A percentile compares a stretch with the other conserved stretches of the same genome.
These are phyloP conservation scores for Fraxinus americana DNA, from an alignment of 257 asterid genomes.

Conservation along the genomic window DNA sequence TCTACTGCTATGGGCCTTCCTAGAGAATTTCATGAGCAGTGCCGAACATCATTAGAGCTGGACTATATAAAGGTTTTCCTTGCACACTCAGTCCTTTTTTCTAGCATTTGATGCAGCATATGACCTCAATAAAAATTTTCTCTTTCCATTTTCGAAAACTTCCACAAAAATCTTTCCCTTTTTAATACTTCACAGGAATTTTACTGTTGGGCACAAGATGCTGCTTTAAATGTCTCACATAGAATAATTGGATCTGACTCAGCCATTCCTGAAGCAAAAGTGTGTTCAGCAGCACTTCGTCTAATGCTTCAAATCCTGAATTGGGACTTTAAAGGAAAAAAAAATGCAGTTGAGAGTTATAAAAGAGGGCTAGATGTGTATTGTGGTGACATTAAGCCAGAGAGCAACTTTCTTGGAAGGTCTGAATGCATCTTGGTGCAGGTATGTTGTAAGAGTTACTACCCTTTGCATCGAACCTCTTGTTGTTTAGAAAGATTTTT, in stretches of 20 bases:
- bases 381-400: conserved; percentile 51
- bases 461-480: not conserved
- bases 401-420: conserved; percentile 46
- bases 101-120: conserved; percentile 22
- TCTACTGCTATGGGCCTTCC: conserved; percentile 94
- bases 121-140: conserved; percentile 17
- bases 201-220: conserved; percentile 89
- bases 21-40: conserved; percentile 87
- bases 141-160: conserved; percentile 24
- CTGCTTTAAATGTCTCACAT: conserved; percentile 67
- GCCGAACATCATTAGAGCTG: conserved; percentile 76
- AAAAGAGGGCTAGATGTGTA: conserved; percentile 61
- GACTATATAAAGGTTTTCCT: conserved; percentile 80
- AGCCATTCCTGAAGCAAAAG: conserved; percentile 78
- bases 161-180: conserved; percentile 2
- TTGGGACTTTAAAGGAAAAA: conserved; percentile 81
- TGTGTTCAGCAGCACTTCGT: conserved; percentile 72
- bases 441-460: conserved; percentile 47
- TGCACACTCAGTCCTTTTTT: conserved; percentile 25
- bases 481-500: not conserved
- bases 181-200: conserved; percentile 51
- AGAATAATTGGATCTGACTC: conserved; percentile 63
- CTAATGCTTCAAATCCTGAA: conserved; percentile 89
- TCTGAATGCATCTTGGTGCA: conserved; percentile 77
- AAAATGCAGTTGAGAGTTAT: conserved; percentile 41